These are phyloP conservation scores for Clitocybe nebularis DNA, from an alignment of 1,284 basidiomycete species.

Conservation along the genomic window DNA sequence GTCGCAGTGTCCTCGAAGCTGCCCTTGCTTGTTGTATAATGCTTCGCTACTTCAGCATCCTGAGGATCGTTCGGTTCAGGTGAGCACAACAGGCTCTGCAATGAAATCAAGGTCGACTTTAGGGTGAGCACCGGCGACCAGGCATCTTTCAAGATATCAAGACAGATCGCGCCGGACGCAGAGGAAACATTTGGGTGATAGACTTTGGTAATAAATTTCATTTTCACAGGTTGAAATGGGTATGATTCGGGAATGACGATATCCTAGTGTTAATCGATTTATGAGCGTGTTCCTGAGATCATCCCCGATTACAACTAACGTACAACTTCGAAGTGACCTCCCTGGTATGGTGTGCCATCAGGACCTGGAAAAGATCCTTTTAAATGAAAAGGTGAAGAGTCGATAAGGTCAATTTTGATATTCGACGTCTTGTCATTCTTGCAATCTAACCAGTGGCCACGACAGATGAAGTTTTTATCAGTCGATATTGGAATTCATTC, in stretches of 20 bases:
- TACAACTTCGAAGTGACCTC: slow-evolving; percentile 91
- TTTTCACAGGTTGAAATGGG: slow-evolving; percentile 97
- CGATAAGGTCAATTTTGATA: slow-evolving; percentile 83
- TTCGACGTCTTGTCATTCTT: slow-evolving; percentile 89
- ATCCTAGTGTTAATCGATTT: slow-evolving; percentile 51
- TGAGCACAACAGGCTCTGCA: slow-evolving; percentile 93
- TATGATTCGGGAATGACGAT: slow-evolving; percentile 94
- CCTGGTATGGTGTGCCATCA: slow-evolving; percentile 91
- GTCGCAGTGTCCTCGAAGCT: slow-evolving; percentile 91
- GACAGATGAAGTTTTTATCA: too few relatives aligned
- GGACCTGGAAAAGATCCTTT: slow-evolving; percentile 91
- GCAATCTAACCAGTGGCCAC: slow-evolving; percentile 85
- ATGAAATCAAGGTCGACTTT: slow-evolving; percentile 94
- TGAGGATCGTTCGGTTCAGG: slow-evolving; percentile 98
- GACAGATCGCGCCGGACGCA: slow-evolving; percentile 88
- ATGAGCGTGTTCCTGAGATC: slow-evolving; percentile 5
- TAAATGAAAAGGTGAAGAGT: slow-evolving; percentile 85
- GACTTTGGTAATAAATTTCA: slow-evolving; percentile 96
- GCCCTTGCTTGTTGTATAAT: slow-evolving; percentile 84
- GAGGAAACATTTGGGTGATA: slow-evolving; percentile 98
- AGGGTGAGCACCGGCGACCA: slow-evolving; percentile 94
- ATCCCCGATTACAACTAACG: slow-evolving; percentile 34
- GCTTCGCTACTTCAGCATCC: slow-evolving; percentile 97
- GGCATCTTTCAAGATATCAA: slow-evolving; percentile 70
- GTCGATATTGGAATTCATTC: too few relatives aligned